Evolutionary conservation across 2,329 filamentous ascomycete species (phyloP).

Genomic region (Arachnopeziza araneosa): DNA sequence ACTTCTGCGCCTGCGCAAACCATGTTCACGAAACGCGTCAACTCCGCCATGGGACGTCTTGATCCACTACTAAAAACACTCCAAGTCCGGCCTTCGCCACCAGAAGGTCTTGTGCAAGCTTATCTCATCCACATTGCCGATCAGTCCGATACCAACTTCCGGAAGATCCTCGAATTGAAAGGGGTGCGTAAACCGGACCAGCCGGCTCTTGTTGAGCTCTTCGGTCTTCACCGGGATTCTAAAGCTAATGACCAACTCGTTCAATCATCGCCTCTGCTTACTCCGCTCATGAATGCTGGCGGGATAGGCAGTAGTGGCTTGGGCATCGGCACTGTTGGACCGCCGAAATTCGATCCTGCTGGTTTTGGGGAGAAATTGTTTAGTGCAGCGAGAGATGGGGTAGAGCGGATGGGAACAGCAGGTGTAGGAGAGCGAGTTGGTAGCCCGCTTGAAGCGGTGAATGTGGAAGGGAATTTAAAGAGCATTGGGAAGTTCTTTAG

Average conservation of each 20-base stretch:
- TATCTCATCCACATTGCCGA: constrained; percentile 97
- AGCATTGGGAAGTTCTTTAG: constrained; percentile 97
- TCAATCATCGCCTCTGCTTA: constrained; percentile 64
- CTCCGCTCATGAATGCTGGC: constrained; percentile 52
- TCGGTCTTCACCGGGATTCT: constrained; percentile 72
- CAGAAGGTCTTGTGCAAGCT: constrained; percentile 91
- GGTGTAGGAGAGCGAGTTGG: constrained; percentile 16
- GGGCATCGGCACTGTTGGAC: constrained; percentile 34
- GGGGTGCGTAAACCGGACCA: constrained; percentile 84
- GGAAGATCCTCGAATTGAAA: constrained; percentile 92
- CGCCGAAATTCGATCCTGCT: constrained; percentile 64
- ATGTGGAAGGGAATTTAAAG: constrained; percentile 87
- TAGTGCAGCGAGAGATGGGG: constrained; percentile 78
- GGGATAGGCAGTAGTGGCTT: constrained; percentile 40
- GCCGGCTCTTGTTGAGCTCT: constrained; percentile 76
- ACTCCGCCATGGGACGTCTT: constrained; percentile 75
- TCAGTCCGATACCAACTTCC: constrained; percentile 89
- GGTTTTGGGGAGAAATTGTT: constrained; percentile 83
- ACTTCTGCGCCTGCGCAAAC: constrained; percentile 32
- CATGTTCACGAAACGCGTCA: constrained; percentile 81
- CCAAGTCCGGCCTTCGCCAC: constrained; percentile 84
- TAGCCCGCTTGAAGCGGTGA: constrained; percentile 44
- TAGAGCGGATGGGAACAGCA: constrained; percentile 40
- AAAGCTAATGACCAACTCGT: constrained; percentile 63
- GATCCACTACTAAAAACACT: constrained; percentile 94